Conservation (phyloP, 345 rosid species). For the Citrus sp. region DNA sequence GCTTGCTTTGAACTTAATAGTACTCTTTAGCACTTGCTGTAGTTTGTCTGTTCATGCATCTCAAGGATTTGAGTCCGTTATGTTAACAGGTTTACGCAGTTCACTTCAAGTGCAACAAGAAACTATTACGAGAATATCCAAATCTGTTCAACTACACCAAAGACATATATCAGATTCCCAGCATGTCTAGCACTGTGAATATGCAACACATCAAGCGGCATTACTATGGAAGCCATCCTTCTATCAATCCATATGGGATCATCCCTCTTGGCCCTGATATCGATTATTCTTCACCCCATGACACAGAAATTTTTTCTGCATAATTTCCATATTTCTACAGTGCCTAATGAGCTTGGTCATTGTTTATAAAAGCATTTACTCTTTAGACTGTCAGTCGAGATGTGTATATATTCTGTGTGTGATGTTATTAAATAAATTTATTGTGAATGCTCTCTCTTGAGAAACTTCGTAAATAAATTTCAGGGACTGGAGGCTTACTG, state of each 20-base stretch:
- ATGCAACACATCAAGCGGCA: constrained; percentile 70
- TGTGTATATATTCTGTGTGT: neutral
- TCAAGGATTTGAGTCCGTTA: neutral
- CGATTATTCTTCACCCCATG: constrained; percentile 53
- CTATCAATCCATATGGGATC: constrained; percentile 62
- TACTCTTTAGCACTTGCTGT: neutral
- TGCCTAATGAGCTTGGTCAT: neutral
- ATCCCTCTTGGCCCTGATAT: constrained; percentile 64
- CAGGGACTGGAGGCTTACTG: neutral
- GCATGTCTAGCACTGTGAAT: constrained; percentile 61
- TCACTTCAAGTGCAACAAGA: constrained; percentile 83
- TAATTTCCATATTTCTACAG: neutral
- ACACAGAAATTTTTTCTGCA: constrained; percentile 43
- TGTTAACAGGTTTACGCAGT: constrained; percentile 59
- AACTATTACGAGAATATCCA: constrained; percentile 61
- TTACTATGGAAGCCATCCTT: constrained; percentile 78
- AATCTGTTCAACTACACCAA: constrained; percentile 70
- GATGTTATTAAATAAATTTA: neutral
- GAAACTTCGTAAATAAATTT: neutral
- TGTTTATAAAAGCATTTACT: neutral
- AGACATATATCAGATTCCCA: constrained; percentile 54
- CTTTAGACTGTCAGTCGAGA: neutral
- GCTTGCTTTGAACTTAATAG: neutral
- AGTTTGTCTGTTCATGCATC: neutral
- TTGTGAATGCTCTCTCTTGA: neutral